These are phyloP conservation scores for Cordyceps militaris DNA, from an alignment of 2,329 filamentous ascomycete genomes.

Conservation along the genomic window DNA sequence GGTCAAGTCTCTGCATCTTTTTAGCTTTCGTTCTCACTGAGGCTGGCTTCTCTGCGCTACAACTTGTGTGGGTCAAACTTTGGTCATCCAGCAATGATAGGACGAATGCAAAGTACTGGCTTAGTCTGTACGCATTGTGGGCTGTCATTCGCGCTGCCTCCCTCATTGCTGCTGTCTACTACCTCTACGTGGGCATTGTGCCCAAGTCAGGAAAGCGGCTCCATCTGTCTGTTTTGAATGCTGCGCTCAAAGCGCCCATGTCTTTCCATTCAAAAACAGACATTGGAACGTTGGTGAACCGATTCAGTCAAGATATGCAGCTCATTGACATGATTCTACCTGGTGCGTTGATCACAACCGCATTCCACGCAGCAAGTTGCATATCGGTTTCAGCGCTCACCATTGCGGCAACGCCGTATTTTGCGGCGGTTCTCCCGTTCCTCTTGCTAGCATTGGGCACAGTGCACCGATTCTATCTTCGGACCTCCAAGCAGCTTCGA, in stretches of 20 bases:
- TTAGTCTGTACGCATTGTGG: constrained; percentile 6
- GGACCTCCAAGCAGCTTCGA: constrained; percentile 13
- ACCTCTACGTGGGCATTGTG: constrained; percentile 8
- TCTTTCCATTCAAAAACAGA: constrained; percentile 5
- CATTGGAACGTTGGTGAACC: constrained; percentile 12
- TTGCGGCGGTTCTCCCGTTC: constrained; percentile 8
- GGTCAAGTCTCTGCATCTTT: background rate
- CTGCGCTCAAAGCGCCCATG: constrained; percentile 11
- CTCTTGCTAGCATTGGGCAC: background rate
- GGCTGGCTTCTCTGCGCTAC: background rate
- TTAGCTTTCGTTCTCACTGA: background rate
- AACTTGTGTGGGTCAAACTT: constrained; percentile 4
- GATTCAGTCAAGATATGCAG: constrained; percentile 15
- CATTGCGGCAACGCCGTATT: constrained; percentile 9
- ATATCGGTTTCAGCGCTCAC: background rate
- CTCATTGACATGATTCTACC: constrained; percentile 13
- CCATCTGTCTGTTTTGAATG: constrained; percentile 5
- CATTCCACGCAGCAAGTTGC: background rate
- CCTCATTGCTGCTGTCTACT: constrained; percentile 3
- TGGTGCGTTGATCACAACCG: constrained; percentile 1
- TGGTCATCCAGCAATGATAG: constrained; percentile 7
- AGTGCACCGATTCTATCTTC: constrained; percentile 13
- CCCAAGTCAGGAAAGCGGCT: constrained; percentile 6
- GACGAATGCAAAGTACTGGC: constrained; percentile 8
- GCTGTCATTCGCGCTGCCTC: background rate